phyloP scores from a whole-genome alignment of 495 filamentous ascomycete genomes.

The Antarctomyces pellizariae region DNA sequence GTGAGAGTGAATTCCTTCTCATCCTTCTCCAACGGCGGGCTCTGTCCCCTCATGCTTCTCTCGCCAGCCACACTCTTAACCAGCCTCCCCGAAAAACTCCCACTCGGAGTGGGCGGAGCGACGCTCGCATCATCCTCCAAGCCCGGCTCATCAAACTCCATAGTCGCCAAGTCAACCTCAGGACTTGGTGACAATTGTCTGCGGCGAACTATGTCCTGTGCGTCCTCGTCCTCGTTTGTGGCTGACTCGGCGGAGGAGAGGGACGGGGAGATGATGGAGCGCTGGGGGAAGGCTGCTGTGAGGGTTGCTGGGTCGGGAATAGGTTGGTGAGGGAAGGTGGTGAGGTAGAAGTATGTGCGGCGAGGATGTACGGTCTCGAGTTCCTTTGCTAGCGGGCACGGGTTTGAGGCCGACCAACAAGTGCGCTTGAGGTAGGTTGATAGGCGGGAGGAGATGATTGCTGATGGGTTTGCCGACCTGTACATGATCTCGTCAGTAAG shows the following conservation, averaged over 20 bases:
- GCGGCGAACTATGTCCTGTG: slow-evolving; percentile 44
- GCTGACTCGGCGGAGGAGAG: slow-evolving; percentile 46
- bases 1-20: slow-evolving; percentile 95
- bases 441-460: slow-evolving; percentile 82
- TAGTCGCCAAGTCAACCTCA: slow-evolving; percentile 75
- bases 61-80: slow-evolving; percentile 16
- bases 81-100: slow-evolving; percentile 29
- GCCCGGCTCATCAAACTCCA: slow-evolving; percentile 69
- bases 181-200: slow-evolving; percentile 67
- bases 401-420: slow-evolving; percentile 51
- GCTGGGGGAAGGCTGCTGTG: slow-evolving; percentile 13
- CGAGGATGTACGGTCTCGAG: slow-evolving; percentile 78
- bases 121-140: slow-evolving; percentile 33
- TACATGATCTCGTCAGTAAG: slow-evolving; percentile 14
- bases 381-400: slow-evolving; percentile 81
- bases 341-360: slow-evolving; percentile 89
- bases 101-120: slow-evolving; percentile 27
- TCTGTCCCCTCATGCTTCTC: slow-evolving; percentile 39
- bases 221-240: slow-evolving; percentile 50
- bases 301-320: slow-evolving; percentile 50
- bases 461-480: slow-evolving; percentile 87
- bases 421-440: slow-evolving; percentile 71
- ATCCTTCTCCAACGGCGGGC: slow-evolving; percentile 80
- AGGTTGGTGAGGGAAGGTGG: slow-evolving; percentile 58
- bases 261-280: slow-evolving; percentile 55